Conservation (phyloP, 2,329 filamentous ascomycete genomes). For the Penicillium hesseltinei region DNA sequence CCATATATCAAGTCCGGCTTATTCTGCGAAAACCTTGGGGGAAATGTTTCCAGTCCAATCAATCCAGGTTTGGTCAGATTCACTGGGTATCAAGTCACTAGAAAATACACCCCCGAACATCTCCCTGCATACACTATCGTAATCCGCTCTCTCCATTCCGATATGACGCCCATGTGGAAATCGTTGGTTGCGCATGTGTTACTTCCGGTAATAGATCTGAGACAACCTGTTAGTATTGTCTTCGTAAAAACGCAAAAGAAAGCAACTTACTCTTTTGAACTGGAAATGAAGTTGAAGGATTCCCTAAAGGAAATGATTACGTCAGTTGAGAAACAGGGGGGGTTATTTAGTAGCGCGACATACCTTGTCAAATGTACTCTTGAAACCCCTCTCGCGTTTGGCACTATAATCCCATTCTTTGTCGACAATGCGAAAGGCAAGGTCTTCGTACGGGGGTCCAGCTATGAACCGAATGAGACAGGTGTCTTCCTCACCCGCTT, state of each 20-base stretch:
- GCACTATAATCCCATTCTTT: slow-evolving; percentile 99
- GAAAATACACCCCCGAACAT: slow-evolving; percentile 21
- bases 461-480: slow-evolving; percentile 95
- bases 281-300: slow-evolving; percentile 97
- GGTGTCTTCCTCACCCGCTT: slow-evolving; percentile 93
- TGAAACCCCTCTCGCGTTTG: slow-evolving; percentile 91
- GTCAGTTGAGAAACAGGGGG: slow-evolving; percentile 11
- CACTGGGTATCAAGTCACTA: slow-evolving; percentile 13
- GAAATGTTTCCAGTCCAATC: slow-evolving; percentile 33
- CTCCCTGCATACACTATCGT: slow-evolving; percentile 15
- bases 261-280: slow-evolving; percentile 80
- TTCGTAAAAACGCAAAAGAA: neutral
- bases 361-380: slow-evolving; percentile 96
- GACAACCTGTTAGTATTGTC: slow-evolving; percentile 16
- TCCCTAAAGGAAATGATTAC: slow-evolving; percentile 50
- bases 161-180: slow-evolving; percentile 20
- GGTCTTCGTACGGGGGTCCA: slow-evolving; percentile 92
- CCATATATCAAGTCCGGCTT: slow-evolving; percentile 19
- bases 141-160: slow-evolving; percentile 11
- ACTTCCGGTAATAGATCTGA: slow-evolving; percentile 52
- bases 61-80: slow-evolving; percentile 13
- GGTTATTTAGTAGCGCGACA: slow-evolving; percentile 28
- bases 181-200: slow-evolving; percentile 21
- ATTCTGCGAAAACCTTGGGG: slow-evolving; percentile 15
- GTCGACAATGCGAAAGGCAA: slow-evolving; percentile 95